phyloP scores from a whole-genome alignment of 208 protist species.

The Balamuthia mandrillaris region DNA sequence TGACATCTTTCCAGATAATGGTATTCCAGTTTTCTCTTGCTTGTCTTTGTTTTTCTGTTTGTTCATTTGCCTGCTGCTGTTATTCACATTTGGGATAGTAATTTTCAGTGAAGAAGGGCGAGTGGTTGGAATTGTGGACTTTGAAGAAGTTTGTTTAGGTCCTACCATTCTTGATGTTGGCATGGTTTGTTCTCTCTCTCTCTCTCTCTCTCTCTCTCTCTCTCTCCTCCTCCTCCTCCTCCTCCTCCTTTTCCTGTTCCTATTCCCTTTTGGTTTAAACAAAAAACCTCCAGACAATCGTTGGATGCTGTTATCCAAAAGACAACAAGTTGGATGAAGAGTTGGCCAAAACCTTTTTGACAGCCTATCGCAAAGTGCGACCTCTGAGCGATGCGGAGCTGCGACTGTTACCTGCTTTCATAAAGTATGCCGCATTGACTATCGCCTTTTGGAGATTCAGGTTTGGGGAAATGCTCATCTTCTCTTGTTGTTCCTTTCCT shows the following conservation, averaged over 20 bases:
- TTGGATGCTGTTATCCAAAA: constrained; percentile 8
- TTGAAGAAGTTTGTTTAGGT: not conserved
- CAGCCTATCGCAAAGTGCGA: not conserved
- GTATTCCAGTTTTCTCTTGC: not conserved
- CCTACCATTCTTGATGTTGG: not conserved
- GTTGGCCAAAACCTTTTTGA: not conserved
- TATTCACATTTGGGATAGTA: not conserved
- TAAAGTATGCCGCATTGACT: not conserved
- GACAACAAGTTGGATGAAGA: not conserved
- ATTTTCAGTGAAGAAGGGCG: not conserved
- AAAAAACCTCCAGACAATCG: not conserved
- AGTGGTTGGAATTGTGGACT: constrained; percentile 12
- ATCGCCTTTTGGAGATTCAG: constrained; percentile 19
- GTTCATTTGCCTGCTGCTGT: not conserved
- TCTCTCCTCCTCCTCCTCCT: not conserved
- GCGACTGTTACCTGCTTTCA: not conserved
- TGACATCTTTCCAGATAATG: constrained; percentile 30
- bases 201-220: not conserved
- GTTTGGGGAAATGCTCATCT: too few species aligned
- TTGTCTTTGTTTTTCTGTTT: not conserved
- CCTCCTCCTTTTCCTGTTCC: not conserved
- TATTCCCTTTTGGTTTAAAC: not conserved
- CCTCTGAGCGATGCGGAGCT: not conserved
- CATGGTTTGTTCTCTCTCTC: not conserved
- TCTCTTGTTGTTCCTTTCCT: too few species aligned